Conservation (phyloP, 177 flowering plant species). For the Vitis hybrid region DNA sequence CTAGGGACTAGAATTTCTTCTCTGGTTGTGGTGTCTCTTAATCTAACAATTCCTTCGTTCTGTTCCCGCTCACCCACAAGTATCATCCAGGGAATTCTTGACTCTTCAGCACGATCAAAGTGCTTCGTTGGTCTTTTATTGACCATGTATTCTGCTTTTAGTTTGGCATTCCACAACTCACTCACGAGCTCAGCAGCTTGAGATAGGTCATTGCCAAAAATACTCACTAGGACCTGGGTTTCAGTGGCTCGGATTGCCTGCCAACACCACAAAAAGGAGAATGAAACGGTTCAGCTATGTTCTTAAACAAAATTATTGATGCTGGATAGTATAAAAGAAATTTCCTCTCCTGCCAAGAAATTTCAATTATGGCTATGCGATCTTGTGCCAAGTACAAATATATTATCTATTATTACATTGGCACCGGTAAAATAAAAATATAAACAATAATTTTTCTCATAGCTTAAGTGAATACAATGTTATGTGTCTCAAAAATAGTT, state of each 20-base stretch:
- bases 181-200: conserved; percentile 67
- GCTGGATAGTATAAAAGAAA: too few species aligned
- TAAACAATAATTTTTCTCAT: too few species aligned
- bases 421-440: too few species aligned
- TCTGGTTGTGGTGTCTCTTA: conserved; percentile 51
- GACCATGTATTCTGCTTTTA: conserved; percentile 71
- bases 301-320: not conserved
- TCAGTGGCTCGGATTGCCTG: conserved; percentile 75
- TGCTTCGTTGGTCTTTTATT: conserved; percentile 59
- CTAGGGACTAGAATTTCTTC: conserved; percentile 49
- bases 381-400: too few species aligned
- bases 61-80: conserved; percentile 68
- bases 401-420: too few species aligned
- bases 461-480: too few species aligned
- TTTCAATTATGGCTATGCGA: too few species aligned
- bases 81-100: conserved; percentile 75
- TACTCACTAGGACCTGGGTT: conserved; percentile 75
- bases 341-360: too few species aligned
- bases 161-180: conserved; percentile 67
- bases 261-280: conserved; percentile 1
- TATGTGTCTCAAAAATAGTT: too few species aligned
- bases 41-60: conserved; percentile 52
- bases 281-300: not conserved
- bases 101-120: conserved; percentile 60
- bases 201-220: conserved; percentile 57